Evolutionary conservation across 2,329 filamentous ascomycete species (phyloP).

Genomic region (Phyllosticta capitalensis): DNA sequence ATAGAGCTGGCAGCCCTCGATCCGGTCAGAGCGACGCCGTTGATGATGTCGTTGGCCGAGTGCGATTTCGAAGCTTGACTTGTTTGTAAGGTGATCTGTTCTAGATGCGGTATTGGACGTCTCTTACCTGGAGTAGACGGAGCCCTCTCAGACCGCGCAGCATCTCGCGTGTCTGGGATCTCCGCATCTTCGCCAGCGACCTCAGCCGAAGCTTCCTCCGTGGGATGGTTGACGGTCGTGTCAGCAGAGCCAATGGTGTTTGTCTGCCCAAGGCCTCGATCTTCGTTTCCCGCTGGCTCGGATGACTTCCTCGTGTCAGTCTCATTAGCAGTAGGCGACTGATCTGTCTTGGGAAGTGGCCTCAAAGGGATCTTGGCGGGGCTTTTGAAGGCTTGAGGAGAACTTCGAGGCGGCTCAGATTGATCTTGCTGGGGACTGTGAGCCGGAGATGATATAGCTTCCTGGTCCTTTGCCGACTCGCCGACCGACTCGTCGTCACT

Average conservation of each 20-base stretch:
- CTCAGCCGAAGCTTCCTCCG: background rate
- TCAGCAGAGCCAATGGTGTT: background rate
- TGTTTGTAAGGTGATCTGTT: background rate
- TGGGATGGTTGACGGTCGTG: background rate
- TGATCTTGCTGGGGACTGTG: background rate
- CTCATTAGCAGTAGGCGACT: background rate
- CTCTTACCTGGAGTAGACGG: background rate
- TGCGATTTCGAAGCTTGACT: background rate
- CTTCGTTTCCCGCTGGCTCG: background rate
- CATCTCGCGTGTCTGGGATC: background rate
- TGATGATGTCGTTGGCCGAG: background rate
- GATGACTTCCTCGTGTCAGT: background rate
- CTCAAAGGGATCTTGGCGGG: background rate
- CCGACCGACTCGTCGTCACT: background rate
- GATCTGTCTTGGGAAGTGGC: background rate
- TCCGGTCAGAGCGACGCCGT: background rate
- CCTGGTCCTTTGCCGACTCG: background rate
- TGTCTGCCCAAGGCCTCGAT: background rate
- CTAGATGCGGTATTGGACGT: background rate
- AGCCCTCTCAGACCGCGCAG: background rate
- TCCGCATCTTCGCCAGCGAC: background rate
- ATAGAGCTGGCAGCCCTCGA: background rate
- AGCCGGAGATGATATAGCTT: background rate
- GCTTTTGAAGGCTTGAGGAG: background rate
- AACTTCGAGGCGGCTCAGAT: background rate